Conservation (phyloP, 129 eudicot genomes). For the Chrysanthemum seticuspe region DNA sequence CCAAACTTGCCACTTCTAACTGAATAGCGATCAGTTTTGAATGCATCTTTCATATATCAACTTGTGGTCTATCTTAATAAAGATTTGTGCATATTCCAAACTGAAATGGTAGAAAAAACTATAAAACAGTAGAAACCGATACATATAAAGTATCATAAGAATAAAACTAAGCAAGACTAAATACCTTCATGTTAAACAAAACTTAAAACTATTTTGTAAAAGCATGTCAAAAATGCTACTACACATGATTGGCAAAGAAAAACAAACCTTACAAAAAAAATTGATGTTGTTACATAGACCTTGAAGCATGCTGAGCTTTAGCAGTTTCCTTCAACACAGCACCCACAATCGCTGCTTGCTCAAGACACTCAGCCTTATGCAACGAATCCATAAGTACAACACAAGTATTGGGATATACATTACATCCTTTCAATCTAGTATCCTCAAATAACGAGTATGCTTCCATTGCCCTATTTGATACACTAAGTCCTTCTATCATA, state of each 20-base stretch:
- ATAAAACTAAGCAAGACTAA: neutral
- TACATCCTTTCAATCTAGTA: conserved; percentile 69
- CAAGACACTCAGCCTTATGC: conserved; percentile 90
- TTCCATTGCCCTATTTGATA: conserved; percentile 69
- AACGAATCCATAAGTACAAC: conserved; percentile 86
- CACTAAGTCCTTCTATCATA: conserved; percentile 85
- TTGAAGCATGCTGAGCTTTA: conserved; percentile 82
- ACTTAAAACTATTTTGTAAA: neutral
- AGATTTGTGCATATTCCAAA: too few species aligned
- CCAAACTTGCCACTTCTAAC: too few species aligned
- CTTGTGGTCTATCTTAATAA: too few species aligned
- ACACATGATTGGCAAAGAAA: neutral
- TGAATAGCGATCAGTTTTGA: too few species aligned
- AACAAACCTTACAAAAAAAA: neutral
- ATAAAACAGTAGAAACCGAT: too few species aligned
- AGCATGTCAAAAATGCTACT: neutral
- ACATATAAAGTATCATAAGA: too few species aligned
- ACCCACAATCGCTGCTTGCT: conserved; percentile 94
- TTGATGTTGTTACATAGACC: conserved; percentile 19
- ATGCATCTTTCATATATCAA: too few species aligned
- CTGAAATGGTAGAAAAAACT: too few species aligned
- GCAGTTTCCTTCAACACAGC: conserved; percentile 89
- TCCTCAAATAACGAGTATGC: conserved; percentile 81
- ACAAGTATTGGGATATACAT: conserved; percentile 74
- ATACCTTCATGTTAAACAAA: neutral